A percentile compares a stretch with the other conserved stretches of the same genome.
Evolutionary conservation across 257 asterid species (phyloP).

Genomic region (Nemophila menziesii): DNA sequence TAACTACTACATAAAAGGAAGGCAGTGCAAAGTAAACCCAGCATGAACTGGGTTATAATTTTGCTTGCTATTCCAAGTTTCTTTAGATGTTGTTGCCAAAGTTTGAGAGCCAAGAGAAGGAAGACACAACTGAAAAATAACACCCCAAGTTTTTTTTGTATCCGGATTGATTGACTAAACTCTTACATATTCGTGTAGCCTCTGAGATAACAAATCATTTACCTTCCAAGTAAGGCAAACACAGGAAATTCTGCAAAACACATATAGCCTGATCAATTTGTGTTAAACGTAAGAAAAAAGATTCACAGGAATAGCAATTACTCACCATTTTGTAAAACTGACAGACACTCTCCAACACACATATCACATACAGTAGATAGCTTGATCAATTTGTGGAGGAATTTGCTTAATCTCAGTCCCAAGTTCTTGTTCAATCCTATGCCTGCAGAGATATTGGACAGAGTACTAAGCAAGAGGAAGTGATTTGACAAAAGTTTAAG

Average conservation of each 20-base stretch:
- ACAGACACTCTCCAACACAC: conserved; percentile 11
- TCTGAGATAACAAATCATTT: conserved; percentile 3
- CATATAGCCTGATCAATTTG: neutral
- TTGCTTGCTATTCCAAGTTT: conserved; percentile 9
- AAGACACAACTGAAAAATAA: neutral
- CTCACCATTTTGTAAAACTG: conserved; percentile 25
- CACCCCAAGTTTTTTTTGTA: conserved; percentile 4
- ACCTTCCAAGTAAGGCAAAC: conserved; percentile 1
- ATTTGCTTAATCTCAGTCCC: conserved; percentile 89
- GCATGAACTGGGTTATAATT: conserved; percentile 9
- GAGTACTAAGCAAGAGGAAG: conserved; percentile 5
- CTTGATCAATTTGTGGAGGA: conserved; percentile 81
- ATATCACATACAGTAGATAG: conserved; percentile 55
- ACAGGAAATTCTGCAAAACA: conserved; percentile 7
- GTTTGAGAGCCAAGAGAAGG: conserved; percentile 1
- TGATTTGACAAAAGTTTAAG: no score
- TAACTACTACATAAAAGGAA: neutral
- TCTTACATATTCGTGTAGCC: neutral
- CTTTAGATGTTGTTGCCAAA: conserved; percentile 7
- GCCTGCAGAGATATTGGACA: conserved; percentile 28
- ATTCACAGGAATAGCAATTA: neutral
- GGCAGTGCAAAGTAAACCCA: conserved; percentile 4
- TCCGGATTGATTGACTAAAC: neutral
- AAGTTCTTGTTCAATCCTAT: conserved; percentile 83
- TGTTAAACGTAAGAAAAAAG: neutral